Evolutionary conservation across 2,329 filamentous ascomycete species (phyloP).

Genomic region (Fulvia fulva): DNA sequence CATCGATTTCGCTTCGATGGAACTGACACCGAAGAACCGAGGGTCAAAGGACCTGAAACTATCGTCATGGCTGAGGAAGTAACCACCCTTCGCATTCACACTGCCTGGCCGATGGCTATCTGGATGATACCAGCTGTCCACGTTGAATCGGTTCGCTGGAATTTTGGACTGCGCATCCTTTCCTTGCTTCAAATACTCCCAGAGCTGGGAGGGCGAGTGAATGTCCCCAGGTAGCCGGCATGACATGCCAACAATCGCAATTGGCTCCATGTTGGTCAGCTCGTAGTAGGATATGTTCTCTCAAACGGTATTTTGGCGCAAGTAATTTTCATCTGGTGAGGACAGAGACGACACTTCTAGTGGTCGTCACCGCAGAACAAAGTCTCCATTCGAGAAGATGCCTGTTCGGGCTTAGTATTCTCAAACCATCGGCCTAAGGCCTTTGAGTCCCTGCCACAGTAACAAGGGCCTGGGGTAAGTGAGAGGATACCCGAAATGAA

Average conservation of each 20-base stretch:
- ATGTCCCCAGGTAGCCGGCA: conserved; percentile 33
- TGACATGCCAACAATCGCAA: conserved; percentile 42
- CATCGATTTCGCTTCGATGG: conserved; percentile 39
- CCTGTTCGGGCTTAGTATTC: no score
- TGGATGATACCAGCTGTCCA: conserved; percentile 16
- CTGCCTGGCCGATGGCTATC: conserved; percentile 7
- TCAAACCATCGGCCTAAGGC: no score
- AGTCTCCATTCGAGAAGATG: no score
- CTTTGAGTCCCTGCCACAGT: no score
- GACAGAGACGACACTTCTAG: no score
- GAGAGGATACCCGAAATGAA: no score
- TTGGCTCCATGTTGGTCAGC: no score
- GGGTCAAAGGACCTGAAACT: conserved; percentile 35
- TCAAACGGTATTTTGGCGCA: no score
- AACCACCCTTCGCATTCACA: conserved; percentile 18
- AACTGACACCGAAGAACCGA: conserved; percentile 41
- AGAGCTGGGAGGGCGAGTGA: conserved; percentile 6
- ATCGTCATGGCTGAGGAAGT: conserved; percentile 32
- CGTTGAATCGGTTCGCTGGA: conserved; percentile 27
- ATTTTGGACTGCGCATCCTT: conserved; percentile 16
- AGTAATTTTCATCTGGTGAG: no score
- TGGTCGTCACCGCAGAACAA: no score
- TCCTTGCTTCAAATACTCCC: conserved; percentile 7
- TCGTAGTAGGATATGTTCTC: no score
- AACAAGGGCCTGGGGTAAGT: no score